Conservation (phyloP, 768 basidiomycete genomes). For the Hygrophorus russula region DNA sequence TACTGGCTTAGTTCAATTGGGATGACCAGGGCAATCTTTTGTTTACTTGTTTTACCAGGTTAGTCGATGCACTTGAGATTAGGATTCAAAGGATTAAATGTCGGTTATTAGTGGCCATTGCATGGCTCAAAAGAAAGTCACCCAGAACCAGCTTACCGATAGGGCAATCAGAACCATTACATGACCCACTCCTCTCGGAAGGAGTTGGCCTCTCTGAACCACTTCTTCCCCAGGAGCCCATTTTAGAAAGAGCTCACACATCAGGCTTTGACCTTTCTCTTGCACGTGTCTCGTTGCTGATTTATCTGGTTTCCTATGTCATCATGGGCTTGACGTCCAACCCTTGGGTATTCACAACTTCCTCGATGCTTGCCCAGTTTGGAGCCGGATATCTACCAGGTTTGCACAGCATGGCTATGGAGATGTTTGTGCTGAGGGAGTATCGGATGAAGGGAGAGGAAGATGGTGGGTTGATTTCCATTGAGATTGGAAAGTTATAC, state of each 20-base stretch:
- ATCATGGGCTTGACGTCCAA: constrained; percentile 36
- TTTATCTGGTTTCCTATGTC: constrained; percentile 43
- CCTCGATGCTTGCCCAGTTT: constrained; percentile 42
- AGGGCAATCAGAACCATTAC: constrained; percentile 17
- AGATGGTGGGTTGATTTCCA: constrained; percentile 20
- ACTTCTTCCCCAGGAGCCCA: constrained; percentile 1
- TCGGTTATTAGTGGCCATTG: constrained; percentile 37
- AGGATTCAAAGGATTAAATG: too few relatives aligned
- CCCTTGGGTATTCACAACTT: constrained; percentile 38
- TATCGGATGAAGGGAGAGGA: neutral
- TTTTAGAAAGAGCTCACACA: neutral
- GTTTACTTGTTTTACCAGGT: constrained; percentile 54
- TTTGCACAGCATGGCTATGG: constrained; percentile 58
- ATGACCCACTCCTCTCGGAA: constrained; percentile 18
- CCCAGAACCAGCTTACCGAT: constrained; percentile 15
- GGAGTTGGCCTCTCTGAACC: constrained; percentile 11
- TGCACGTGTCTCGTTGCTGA: constrained; percentile 45
- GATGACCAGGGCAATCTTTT: constrained; percentile 37
- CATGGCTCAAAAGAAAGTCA: constrained; percentile 35
- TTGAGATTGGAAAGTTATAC: constrained; percentile 67
- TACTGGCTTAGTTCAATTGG: constrained; percentile 55
- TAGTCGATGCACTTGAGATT: constrained; percentile 11
- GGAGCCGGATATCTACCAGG: constrained; percentile 57
- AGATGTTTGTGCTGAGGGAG: constrained; percentile 38
- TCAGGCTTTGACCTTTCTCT: constrained; percentile 55